Base-by-base conservation (phyloP, 208 protist species). In the Kentomonas sorsogonicus region DNA sequence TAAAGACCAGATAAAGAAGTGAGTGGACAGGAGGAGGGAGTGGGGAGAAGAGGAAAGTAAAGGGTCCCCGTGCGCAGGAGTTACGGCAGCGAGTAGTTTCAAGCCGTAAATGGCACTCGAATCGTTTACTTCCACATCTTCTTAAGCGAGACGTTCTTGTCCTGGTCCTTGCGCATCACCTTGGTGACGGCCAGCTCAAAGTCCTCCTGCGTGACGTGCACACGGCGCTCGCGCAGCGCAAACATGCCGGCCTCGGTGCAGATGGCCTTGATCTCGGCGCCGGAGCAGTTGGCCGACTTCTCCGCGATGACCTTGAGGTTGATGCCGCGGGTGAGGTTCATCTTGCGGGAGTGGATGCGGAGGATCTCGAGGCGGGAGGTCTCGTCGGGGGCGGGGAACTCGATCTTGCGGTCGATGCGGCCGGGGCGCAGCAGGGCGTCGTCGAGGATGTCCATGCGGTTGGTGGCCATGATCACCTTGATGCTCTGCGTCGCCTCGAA, bases 361-460 rank as follows among this genome's bases (percentile, higher is more conserved):
- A 99, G 80, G 89, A 99, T 99, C 58, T 99, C 96, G 13, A 99
- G 63, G 16, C 89, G 78, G 4, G 89, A 86, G 27, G 58, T 44
- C 70, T 97, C 92, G 53, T 94, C 90, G 18, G 98, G 98, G 31
- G 97, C 93, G 7, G 98, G 98, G 66, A 99, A 99, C 80, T 99
- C 98, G 66, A 99, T 99, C 74, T 99, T 99, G 43, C 98, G 83
- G 68, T 99, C 99, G 67, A 99, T 99, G 61, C 99, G 89, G 18
- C 99, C 98, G 0, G 99, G 99, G 6, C 99, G 86, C 13, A 99
- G 87, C 22, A 99, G 83, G 5, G 99, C 98, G 39, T 97, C 90
- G 74, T 99, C 99, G 7, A 99, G 83, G 57, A 99, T 99, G 72
- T 99, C 99, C 54, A 99, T 99, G 59, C 98, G 96, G 81, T 99